These are phyloP conservation scores for Boletus insuetus DNA, from an alignment of 768 basidiomycete species.

Conservation along the genomic window DNA sequence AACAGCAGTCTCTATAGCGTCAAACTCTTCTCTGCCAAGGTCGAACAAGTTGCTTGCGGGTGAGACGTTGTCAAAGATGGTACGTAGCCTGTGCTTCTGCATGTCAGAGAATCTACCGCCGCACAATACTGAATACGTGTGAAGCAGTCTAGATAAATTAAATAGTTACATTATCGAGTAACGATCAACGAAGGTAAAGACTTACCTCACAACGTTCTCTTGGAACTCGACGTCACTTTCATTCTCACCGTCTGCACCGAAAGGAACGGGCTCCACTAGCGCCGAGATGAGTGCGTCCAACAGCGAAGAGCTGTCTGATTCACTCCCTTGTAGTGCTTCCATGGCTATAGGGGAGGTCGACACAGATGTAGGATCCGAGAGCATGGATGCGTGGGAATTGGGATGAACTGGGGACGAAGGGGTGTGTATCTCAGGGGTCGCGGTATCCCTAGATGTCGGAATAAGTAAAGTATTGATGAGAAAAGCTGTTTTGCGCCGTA, in stretches of 20 bases:
- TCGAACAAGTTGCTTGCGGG: constrained; percentile 25
- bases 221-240: constrained; percentile 62
- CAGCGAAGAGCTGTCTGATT: constrained; percentile 33
- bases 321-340: constrained; percentile 44
- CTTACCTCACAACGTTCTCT: constrained; percentile 59
- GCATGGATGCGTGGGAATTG: constrained; percentile 70
- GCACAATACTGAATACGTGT: constrained; percentile 49
- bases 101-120: constrained; percentile 29
- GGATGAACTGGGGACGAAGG: constrained; percentile 45
- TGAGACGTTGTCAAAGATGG: constrained; percentile 24
- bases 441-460: constrained; percentile 35
- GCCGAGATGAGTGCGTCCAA: constrained; percentile 50
- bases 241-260: constrained; percentile 65
- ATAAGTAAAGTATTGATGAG: constrained; percentile 69
- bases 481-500: constrained; percentile 79
- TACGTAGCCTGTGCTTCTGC: constrained; percentile 31
- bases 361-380: constrained; percentile 49
- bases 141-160: constrained; percentile 39
- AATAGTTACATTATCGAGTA: not conserved
- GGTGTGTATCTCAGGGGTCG: constrained; percentile 15
- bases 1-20: constrained; percentile 19
- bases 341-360: constrained; percentile 51
- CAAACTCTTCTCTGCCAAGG: constrained; percentile 27
- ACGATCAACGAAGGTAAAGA: not conserved
- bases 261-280: constrained; percentile 54